Percentiles rank a stretch among this genome's conserved stretches.
These are phyloP conservation scores for Fagus sylvatica DNA, from an alignment of 306 rosid species.

Conservation along the genomic window DNA sequence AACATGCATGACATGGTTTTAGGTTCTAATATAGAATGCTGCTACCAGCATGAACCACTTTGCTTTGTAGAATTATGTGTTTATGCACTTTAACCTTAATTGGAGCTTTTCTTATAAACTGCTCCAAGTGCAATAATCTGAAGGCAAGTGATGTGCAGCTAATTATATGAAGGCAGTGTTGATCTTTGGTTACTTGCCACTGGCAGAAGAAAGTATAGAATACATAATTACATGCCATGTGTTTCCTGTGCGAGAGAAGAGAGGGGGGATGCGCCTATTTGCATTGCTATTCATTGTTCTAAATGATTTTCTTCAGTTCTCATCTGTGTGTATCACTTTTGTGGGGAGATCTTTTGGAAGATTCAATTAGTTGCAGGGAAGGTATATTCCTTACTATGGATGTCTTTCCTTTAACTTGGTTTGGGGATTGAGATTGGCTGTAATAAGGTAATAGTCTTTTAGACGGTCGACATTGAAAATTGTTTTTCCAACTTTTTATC, in stretches of 20 bases:
- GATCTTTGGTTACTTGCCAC: not conserved
- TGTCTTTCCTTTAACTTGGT: not conserved
- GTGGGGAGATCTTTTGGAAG: too few relatives aligned
- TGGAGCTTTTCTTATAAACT: conserved; percentile 16
- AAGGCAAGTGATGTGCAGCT: not conserved
- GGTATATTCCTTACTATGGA: too few relatives aligned
- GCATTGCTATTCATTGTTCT: too few relatives aligned
- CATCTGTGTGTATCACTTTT: too few relatives aligned
- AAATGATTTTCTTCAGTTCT: too few relatives aligned
- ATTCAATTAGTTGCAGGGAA: too few relatives aligned
- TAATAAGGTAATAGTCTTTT: too few relatives aligned
- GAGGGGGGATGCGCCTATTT: too few relatives aligned
- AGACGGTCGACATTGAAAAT: too few relatives aligned
- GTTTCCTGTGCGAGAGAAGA: too few relatives aligned
- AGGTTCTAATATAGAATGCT: conserved; percentile 28
- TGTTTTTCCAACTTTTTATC: not conserved
- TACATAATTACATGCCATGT: too few relatives aligned
- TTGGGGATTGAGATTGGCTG: not conserved
- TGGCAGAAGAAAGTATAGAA: not conserved
- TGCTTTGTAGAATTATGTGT: conserved; percentile 7
- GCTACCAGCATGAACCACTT: conserved; percentile 14
- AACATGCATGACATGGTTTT: conserved; percentile 22
- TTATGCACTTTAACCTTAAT: conserved; percentile 14
- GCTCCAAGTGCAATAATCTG: not conserved
- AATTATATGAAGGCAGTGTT: not conserved